Base-by-base conservation (phyloP, 148 eudicot species). In the Heliamphora exappendiculata region DNA sequence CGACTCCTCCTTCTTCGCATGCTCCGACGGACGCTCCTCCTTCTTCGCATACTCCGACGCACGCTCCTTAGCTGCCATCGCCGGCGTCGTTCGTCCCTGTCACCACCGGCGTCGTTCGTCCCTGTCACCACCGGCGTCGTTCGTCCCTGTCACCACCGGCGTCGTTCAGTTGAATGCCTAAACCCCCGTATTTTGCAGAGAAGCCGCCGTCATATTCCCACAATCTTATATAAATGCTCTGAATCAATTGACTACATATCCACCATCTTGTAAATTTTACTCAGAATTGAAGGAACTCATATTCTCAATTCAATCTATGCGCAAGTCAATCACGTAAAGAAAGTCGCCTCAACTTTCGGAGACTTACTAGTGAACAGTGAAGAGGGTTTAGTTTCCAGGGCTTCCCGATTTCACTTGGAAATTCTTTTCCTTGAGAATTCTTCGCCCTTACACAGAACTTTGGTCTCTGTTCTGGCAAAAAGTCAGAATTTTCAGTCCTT, bases 361-460 rank as follows among this genome's bases (percentile, higher is more conserved):
- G 84, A 84, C 58, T 62, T 95, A 4, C 53, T 92, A 70, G 65
- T 75, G 12, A 67, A 64, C 65, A 63, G 70, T 44, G 82, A 80
- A 26, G 89, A 84, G 37, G 69, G 80, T 2, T 22, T 82, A 6
- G 84, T 92, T 67, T 73, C 76, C 13, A 1, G 34, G 0, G 89
- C 89, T 0, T 78, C 91, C 5, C 86, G 78, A 70, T 82, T 91
- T 75, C 93, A 88, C 72, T 80, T 95, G 67, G 94, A 92, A 60
- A 84, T 95, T 14, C 73, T 95, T 6, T 92, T 95, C 50, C 81
- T 95, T 7, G 99, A 95, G 80, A 95, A 95, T 68, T 92, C 97
- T 0, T 50, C 80, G 39, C 94, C 94, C 14, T 80, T 95, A 59
- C 97, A 95, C 59, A 85, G 78, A 76, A 88, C 94, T 24, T 67